These are phyloP conservation scores for Phialophora verrucosa DNA, from an alignment of 2,329 filamentous ascomycete genomes.

Conservation along the genomic window DNA sequence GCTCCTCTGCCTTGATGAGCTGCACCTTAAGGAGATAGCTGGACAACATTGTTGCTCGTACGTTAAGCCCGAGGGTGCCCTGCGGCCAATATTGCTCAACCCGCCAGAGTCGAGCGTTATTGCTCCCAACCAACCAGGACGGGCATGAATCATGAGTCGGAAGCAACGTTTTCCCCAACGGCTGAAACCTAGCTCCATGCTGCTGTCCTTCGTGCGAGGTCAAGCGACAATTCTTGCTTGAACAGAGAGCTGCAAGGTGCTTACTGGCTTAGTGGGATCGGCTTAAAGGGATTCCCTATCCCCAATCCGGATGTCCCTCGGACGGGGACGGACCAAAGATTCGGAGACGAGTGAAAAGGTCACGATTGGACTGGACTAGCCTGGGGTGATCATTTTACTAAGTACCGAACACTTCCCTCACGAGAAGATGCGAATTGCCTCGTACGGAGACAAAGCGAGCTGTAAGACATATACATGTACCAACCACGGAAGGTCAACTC, in stretches of 20 bases:
- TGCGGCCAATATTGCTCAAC: background rate
- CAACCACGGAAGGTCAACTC: background rate
- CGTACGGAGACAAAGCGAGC: too few species aligned
- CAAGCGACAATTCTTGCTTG: background rate
- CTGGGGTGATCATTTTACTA: too few species aligned
- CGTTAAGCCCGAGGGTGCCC: background rate
- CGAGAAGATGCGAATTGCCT: too few species aligned
- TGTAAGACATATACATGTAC: too few species aligned
- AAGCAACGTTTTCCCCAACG: too few species aligned
- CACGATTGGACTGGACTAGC: too few species aligned
- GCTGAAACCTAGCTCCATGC: too few species aligned
- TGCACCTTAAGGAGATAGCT: background rate
- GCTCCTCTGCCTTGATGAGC: background rate
- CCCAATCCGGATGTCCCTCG: background rate
- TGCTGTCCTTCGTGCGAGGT: too few species aligned
- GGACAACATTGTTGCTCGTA: background rate
- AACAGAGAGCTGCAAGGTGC: background rate
- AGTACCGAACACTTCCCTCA: too few species aligned
- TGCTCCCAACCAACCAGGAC: background rate
- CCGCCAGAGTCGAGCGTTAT: background rate
- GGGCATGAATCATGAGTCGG: background rate
- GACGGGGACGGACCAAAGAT: constrained; percentile 3
- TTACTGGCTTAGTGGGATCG: background rate
- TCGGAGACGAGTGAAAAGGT: background rate
- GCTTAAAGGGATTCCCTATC: background rate